Base-by-base conservation (phyloP, 345 rosid species). In the Eucalyptus marginata region DNA sequence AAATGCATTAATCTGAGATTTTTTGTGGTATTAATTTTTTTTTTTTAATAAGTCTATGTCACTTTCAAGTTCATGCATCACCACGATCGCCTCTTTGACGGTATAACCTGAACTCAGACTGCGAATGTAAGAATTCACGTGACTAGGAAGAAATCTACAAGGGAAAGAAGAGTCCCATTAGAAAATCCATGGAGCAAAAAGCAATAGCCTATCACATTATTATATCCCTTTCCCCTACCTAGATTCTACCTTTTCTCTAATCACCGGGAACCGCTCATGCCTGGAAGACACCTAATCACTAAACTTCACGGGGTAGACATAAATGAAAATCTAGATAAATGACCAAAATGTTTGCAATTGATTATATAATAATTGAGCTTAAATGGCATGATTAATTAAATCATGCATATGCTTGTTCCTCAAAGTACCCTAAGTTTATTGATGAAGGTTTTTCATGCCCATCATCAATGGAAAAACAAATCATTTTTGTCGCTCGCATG, bases 1-100 rank as follows among this genome's bases (percentile, higher is more conserved):
- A 0, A 56, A 56, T 56, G 29, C 3, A 56, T 0, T 56, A 56
- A 10, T 56, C 1, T 56, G 1, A 1, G 1, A 10, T 10, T 56
- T 9, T 56, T 56, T 24, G 27, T 9, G 29, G 6, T 4, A 56
- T 56, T 56, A 56, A 56, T 27, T 27, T 24, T 11, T 11, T 0
- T 7, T 64, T 15, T 64, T 4, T n/a, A 4, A 64, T n/a, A 64
- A 64, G 76, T n/a, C 20, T 64, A n/a, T 64, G 76, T 40, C 20
- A 64, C 18, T 64, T n/a, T 13, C 36, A 14, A 64, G 76, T 64
- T 64, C 76, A n/a, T 64, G 76, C 20, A n/a, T n/a, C 76, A 64
- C 76, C 33, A 7, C 2, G 76, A 14, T 64, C 33, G 10, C 76
- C 76, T 64, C 76, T 64, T 64, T 7, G 40, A n/a, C 36, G 36